Conservation (phyloP, 202 grass and related monocot genomes). For the Carex arenaria region DNA sequence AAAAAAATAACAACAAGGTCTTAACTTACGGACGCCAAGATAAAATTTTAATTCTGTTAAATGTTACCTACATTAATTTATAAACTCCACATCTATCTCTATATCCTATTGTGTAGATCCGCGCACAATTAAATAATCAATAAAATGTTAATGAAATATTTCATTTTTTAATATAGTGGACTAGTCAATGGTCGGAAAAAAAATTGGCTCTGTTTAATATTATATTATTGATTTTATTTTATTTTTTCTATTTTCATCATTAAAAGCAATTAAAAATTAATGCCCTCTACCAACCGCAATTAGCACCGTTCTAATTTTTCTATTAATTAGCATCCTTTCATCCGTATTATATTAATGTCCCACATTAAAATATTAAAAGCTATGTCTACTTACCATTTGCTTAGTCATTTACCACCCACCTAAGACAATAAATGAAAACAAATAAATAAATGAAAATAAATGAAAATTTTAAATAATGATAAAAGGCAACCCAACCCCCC, state of each 20-base stretch:
- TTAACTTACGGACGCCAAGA: neutral
- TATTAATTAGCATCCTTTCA: constrained; percentile 18
- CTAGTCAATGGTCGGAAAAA: constrained; percentile 14
- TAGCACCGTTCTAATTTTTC: constrained; percentile 47
- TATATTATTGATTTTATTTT: neutral
- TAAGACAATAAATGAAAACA: constrained; percentile 32
- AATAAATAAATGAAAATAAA: constrained; percentile 5
- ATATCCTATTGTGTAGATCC: neutral
- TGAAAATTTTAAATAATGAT: constrained; percentile 1
- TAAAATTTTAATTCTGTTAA: neutral
- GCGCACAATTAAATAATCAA: constrained; percentile 3
- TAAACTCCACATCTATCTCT: neutral
- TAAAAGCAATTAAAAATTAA: constrained; percentile 19
- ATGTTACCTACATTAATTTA: neutral
- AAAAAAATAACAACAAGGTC: no score
- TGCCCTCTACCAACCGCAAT: constrained; percentile 35
- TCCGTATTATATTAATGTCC: constrained; percentile 15
- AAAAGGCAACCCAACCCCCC: constrained; percentile 26
- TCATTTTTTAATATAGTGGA: neutral
- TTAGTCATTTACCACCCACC: constrained; percentile 30
- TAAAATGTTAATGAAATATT: neutral
- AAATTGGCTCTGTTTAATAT: neutral
- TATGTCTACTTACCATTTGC: constrained; percentile 42
- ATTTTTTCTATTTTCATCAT: neutral
- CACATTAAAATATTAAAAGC: constrained; percentile 37